Base-by-base conservation (phyloP, 2,329 filamentous ascomycete genomes). In the Harringtonia lauricola region DNA sequence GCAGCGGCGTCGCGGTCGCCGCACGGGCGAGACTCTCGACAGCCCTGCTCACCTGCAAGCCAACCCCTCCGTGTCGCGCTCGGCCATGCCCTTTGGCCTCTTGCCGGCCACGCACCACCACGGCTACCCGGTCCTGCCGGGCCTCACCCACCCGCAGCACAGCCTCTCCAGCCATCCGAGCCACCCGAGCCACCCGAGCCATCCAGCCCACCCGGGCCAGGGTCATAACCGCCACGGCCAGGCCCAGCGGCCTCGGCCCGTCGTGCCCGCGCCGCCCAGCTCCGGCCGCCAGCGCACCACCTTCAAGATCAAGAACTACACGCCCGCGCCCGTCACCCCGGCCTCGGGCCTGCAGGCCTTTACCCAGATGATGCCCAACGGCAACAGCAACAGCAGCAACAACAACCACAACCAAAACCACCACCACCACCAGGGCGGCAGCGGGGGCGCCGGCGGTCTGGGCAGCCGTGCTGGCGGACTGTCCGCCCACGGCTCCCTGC, bases 261-360 rank as follows among this genome's bases (percentile, higher is more conserved):
- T 40, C 24, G 42, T 44, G 2, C 37, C 46, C 8, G 49, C 47
- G 8, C 46, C 49, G 13, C 49, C 49, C 0, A 33, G 46, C 2
- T 42, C 44, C 2, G 49, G 49, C 17, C 49, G 50, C 6, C 49
- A 51, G 15, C 52, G 52, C 1, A 53, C 55, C 0, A 60, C 54
- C 39, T 59, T 63, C 43, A 64, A 58, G 47, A 52, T 64, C 24
- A 64, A 62, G 49, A 57, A 58, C 41, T 57, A 57, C 40, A 54
- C 50, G 21, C 51, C 50, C 9, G 45, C 49, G 14, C 45, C 47
- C 12, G 49, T 48, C 13, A 43, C 47, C 14, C 24, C 49, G 14
- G 39, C 47, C 2, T 29, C 39, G 8, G 49, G 51, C 14, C n/a
- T 51, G 36, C 51, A 50, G 26, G 43, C 39, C 1, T 49, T 47